Base-by-base conservation (phyloP, 2,329 filamentous ascomycete genomes). In the Fonsecaea monophora region DNA sequence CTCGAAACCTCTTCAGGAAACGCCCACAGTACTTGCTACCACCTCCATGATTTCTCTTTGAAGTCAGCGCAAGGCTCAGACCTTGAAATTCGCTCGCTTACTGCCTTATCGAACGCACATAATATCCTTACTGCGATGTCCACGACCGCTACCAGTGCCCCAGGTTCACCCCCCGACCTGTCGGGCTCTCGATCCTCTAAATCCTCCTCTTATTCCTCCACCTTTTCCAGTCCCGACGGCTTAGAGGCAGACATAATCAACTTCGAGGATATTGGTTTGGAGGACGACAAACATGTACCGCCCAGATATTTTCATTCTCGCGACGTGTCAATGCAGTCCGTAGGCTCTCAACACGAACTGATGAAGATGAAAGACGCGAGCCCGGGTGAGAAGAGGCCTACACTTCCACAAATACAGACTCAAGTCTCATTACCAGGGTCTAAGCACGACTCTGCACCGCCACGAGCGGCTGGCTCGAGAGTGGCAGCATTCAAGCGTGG, bases 221-320 rank as follows among this genome's bases (percentile, higher is more conserved):
- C 89, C 60, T 82, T 87, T 74, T 90, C 92, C 74, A 91, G 92
- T 73, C 67, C 72, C 13, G 69, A 72, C 59, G 70, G 70, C 40
- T 85, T 88, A 59, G 82, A 91, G 54, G 85, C 88, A 60, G 92
- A 96, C 75, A 86, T 90, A 65, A 89, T 88, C 70, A 89, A 97
- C 77, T 97, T 97, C 74, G 94, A 98, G 77, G 94, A 97, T 71
- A 97, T 97, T 76, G 92, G 91, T 12, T 87, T 98, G 35, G 90
- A 93, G 67, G 89, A 91, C 73, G 89, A 93, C 68, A 73, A 79
- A 32, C 83, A 84, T 34, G 58, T 56, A 4, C 25, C 60, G n/a
- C 32, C 64, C 10, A 32, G 21, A 60, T 62, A 40, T 38, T 70
- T 62, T 21, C 68, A 70, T 59, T 62, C 66, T 12, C 65, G 66